Conservation (phyloP, 345 rosid genomes). For the Brassica juncea region DNA sequence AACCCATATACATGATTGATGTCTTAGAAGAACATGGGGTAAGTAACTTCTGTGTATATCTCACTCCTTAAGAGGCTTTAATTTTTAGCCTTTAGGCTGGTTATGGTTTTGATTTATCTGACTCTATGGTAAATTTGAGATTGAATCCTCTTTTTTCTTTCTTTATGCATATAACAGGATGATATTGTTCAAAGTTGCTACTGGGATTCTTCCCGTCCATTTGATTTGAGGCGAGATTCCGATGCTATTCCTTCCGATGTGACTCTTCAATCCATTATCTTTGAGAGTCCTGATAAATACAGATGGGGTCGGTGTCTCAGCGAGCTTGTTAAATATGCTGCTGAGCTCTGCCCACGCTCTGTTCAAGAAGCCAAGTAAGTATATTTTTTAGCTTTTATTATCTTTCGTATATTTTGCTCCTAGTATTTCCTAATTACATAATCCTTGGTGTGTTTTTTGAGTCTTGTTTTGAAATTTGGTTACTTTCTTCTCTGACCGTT, state of each 20-base stretch:
- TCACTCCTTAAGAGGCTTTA: slow-evolving; percentile 17
- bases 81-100: slow-evolving; percentile 20
- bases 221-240: slow-evolving; percentile 87
- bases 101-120: slow-evolving; percentile 17
- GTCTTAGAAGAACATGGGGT: slow-evolving; percentile 99
- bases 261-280: slow-evolving; percentile 90
- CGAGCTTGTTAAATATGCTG: slow-evolving; percentile 89
- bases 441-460: slow-evolving; percentile 16
- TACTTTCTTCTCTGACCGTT: slow-evolving; percentile 13
- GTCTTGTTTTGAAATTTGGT: not conserved
- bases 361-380: slow-evolving; percentile 95
- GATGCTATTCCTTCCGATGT: slow-evolving; percentile 92
- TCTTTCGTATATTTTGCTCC: not conserved
- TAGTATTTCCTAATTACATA: slow-evolving; percentile 1
- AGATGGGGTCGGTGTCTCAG: slow-evolving; percentile 97
- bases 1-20: slow-evolving; percentile 89
- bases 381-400: slow-evolving; percentile 28
- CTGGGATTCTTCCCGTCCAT: slow-evolving; percentile 91
- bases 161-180: slow-evolving; percentile 56
- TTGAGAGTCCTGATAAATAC: slow-evolving; percentile 95
- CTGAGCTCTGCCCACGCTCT: slow-evolving; percentile 93
- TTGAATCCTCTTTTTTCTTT: slow-evolving; percentile 12
- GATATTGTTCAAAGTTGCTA: slow-evolving; percentile 98
- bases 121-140: slow-evolving; percentile 15
- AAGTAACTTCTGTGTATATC: slow-evolving; percentile 32